phyloP scores from a whole-genome alignment of 331 rosid species.

The Saraca asoca region DNA sequence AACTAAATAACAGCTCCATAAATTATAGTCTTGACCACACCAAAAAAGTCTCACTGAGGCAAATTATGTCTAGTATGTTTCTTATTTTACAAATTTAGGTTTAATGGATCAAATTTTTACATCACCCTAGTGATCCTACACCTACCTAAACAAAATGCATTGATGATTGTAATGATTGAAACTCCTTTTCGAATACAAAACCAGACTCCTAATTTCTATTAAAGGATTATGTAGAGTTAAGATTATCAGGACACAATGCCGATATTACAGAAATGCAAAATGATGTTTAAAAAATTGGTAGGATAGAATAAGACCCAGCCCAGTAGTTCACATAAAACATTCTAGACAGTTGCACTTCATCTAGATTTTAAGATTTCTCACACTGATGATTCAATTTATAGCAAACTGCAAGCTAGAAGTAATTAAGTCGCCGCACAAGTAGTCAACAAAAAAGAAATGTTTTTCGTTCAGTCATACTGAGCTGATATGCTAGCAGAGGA shows the following conservation, averaged over 20 bases:
- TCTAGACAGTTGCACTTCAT: neutral
- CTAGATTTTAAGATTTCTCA: neutral
- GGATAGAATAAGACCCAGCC: neutral
- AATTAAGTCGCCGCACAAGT: neutral
- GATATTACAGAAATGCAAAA: constrained; percentile 7
- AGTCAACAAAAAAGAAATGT: constrained; percentile 14
- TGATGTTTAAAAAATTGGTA: neutral
- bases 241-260: constrained; percentile 19
- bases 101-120: constrained; percentile 13
- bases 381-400: neutral
- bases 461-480: neutral
- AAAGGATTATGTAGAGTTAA: neutral
- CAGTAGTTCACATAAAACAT: too few relatives aligned
- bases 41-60: neutral
- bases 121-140: constrained; percentile 5
- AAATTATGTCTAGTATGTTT: neutral
- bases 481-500: neutral
- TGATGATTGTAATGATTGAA: constrained; percentile 12
- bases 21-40: neutral
- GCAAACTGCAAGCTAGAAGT: neutral
- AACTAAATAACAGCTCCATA: constrained; percentile 7
- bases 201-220: neutral
- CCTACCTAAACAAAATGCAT: neutral
- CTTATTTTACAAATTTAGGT: neutral
- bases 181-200: neutral